Conservation (phyloP, 768 basidiomycete species). For the Rhodosporidiobolus odoratus region DNA sequence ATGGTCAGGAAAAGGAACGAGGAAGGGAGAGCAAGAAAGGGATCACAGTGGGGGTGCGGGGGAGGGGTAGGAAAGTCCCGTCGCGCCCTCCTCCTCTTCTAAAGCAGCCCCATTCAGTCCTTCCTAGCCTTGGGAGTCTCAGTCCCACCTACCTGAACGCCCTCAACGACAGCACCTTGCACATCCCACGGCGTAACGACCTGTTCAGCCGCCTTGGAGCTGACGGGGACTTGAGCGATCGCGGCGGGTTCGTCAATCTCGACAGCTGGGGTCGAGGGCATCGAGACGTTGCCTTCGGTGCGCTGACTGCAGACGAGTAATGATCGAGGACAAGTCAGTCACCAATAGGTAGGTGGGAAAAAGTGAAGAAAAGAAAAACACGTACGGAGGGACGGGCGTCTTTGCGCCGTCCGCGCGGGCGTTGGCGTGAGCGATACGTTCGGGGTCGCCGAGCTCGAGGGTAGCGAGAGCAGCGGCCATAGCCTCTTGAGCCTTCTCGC, state of each 20-base stretch:
- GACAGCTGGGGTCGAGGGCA: constrained; percentile 15
- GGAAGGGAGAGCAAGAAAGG: not conserved
- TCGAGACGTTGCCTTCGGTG: constrained; percentile 25
- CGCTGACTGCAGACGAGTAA: not conserved
- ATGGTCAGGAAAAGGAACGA: not conserved
- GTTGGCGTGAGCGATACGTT: constrained; percentile 37
- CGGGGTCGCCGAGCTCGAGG: constrained; percentile 36
- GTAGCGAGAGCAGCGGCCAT: constrained; percentile 34
- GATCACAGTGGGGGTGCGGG: too few relatives aligned
- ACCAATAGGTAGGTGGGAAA: not conserved
- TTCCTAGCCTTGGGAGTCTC: not conserved
- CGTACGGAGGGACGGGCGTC: constrained; percentile 37
- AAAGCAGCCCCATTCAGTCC: not conserved
- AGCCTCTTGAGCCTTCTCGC: constrained; percentile 36
- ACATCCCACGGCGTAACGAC: constrained; percentile 92
- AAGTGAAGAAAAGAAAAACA: not conserved
- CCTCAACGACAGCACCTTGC: constrained; percentile 80
- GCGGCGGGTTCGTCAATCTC: constrained; percentile 27
- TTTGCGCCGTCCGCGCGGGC: constrained; percentile 34
- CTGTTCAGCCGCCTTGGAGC: constrained; percentile 27
- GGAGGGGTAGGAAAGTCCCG: not conserved
- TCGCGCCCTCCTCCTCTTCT: not conserved
- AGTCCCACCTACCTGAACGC: constrained; percentile 59
- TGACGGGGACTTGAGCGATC: constrained; percentile 7
- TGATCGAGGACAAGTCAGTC: not conserved